Evolutionary conservation across 2,329 filamentous ascomycete genomes (phyloP).

Genomic region (Colletotrichum scovillei): DNA sequence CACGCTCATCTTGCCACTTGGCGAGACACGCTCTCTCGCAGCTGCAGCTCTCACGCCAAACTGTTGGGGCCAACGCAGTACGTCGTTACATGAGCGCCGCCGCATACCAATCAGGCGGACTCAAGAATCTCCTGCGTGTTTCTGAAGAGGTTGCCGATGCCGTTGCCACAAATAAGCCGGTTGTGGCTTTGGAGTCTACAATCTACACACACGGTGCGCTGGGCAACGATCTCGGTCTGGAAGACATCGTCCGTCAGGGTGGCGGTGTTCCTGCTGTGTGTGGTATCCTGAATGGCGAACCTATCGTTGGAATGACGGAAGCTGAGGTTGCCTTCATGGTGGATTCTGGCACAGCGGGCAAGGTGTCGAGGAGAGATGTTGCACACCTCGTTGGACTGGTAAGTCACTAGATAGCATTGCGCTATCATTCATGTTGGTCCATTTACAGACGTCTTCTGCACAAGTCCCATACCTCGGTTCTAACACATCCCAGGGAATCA

Average conservation of each 20-base stretch:
- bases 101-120: constrained; percentile 38
- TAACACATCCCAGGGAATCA: constrained; percentile 61
- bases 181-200: constrained; percentile 94
- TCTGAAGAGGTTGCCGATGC: constrained; percentile 88
- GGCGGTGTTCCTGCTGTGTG: constrained; percentile 92
- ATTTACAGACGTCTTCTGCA: neutral
- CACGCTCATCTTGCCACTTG: constrained; percentile 28
- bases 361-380: constrained; percentile 89
- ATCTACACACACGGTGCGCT: constrained; percentile 97
- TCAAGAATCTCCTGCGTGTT: constrained; percentile 69
- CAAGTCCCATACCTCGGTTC: neutral
- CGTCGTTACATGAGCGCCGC: constrained; percentile 30
- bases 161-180: constrained; percentile 77
- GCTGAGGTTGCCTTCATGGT: constrained; percentile 82
- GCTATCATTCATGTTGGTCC: neutral
- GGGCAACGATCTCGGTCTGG: constrained; percentile 77
- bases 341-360: constrained; percentile 73
- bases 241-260: constrained; percentile 82
- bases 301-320: constrained; percentile 79
- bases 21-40: constrained; percentile 26
- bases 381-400: constrained; percentile 84
- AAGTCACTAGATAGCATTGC: constrained; percentile 43
- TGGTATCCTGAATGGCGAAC: constrained; percentile 85
- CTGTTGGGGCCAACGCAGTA: neutral
- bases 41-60: neutral